Base-by-base conservation (phyloP, 2,329 filamentous ascomycete species). In the Paracamarosporium sp. region DNA sequence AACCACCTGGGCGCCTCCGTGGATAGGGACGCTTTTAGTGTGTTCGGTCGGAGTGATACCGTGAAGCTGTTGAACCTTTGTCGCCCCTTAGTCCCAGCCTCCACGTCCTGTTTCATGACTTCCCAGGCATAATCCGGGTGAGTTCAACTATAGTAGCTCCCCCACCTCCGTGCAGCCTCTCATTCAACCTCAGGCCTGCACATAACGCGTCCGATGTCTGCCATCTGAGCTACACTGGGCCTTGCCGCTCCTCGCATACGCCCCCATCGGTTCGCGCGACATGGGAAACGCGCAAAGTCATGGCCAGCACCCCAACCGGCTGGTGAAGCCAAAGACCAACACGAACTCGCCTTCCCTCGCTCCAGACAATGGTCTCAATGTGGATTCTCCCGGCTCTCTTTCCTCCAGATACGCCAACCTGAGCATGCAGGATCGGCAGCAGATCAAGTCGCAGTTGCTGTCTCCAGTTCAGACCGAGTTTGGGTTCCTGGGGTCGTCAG, bases 301-400 rank as follows among this genome's bases (percentile, higher is more conserved):
- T 35, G 44, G 59, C 35, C 60, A 59, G 31, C 60, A 41, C 31
- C 62, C 69, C 45, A 67, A 76, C 59, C 65, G 66, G 57, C 67
- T 76, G 35, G 69, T 68, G 24, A 76, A 76, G 59, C 73, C 74
- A 7, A 76, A 69, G 62, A 76, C 74, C 9, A 75, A 73, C 57
- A 69, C 67, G 28, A 75, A 75, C 50, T 73, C 71, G 17, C 65
- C 38, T 50, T 61, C 59, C 54, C 59, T 51, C 33, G 50, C 41
- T 44, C 52, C 59, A 28, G 61, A 62, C n/a, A 45, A 27, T 22
- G 28, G n/a, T 6, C 36, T 17, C 9, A 33, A 54, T 41, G 45
- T 47, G 22, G 68, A 68, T 20, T 66, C 67, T 9, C 65, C 70
- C 2, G 57, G 54, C 20, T 67, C 70, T 11, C 53, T 64, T 7